Evolutionary conservation across 1,284 basidiomycete genomes (phyloP).

Genomic region (Vanrija sp.): DNA sequence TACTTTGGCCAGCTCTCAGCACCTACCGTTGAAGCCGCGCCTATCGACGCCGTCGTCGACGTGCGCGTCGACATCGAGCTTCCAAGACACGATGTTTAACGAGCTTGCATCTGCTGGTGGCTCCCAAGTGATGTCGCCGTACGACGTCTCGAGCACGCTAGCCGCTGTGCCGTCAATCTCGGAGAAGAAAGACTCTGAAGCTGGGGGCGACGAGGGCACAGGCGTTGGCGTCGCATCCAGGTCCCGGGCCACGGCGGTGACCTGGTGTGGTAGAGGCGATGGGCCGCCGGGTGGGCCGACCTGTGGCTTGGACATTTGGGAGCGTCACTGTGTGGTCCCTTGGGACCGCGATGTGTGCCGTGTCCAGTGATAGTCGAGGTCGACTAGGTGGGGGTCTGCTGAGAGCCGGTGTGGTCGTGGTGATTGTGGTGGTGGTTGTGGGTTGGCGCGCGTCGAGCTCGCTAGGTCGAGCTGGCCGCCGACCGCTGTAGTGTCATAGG

Average conservation of each 20-base stretch:
- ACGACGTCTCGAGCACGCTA: slow-evolving; percentile 35
- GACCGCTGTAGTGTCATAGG: too few species aligned
- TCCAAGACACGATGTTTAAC: slow-evolving; percentile 47
- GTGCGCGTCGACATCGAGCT: slow-evolving; percentile 16
- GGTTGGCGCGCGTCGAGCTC: too few species aligned
- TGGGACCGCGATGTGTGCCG: too few species aligned
- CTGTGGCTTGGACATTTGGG: too few species aligned
- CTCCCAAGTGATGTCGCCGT: slow-evolving; percentile 32
- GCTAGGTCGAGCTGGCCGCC: too few species aligned
- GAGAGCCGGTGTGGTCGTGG: too few species aligned
- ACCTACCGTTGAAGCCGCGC: slow-evolving; percentile 44
- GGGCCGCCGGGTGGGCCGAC: too few species aligned
- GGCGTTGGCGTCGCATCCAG: slow-evolving; percentile 25
- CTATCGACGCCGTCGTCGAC: slow-evolving; percentile 40
- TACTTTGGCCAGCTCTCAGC: background rate
- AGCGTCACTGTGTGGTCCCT: too few species aligned
- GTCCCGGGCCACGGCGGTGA: background rate
- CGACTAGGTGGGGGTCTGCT: too few species aligned
- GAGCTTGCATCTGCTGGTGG: slow-evolving; percentile 20
- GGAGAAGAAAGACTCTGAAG: slow-evolving; percentile 44
- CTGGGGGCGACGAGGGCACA: slow-evolving; percentile 38
- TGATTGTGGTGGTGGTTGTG: too few species aligned
- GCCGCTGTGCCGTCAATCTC: slow-evolving; percentile 45
- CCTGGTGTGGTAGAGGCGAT: too few species aligned
- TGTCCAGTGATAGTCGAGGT: too few species aligned